Evolutionary conservation across 1,139 yeast genomes (phyloP), one percentile per base, ranked within the genome.

Genomic region (Magnusiomyces sp.): DNA sequence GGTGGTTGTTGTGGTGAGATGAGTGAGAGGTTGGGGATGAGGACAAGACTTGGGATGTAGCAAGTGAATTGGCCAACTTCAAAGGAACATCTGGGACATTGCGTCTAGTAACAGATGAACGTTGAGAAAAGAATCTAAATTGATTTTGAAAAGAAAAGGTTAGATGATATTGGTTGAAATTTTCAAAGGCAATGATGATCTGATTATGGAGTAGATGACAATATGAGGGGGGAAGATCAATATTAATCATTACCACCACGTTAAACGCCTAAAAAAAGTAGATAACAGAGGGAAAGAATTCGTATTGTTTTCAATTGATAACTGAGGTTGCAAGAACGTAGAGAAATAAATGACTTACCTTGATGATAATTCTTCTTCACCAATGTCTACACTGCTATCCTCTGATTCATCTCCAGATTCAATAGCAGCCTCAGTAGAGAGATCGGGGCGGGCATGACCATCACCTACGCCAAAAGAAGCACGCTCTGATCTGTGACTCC

Each of bases 391-490:
- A 33, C 23, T 23, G 29, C 45, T 32, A 32, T 42, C 45, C 4
- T 20, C 45, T 32, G 45, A 42, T 14, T 42, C 45, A 17, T 42
- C 45, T 9, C 20, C 20, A 42, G 45, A 42, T 19, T 42, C 45
- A 2, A 32, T 37, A 31, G 38, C 45, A 32, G 45, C 45, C 23
- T 42, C 45, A 42, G 17, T 20, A 23, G 29, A 23, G 7, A 7
- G 29, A 23, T 39, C 42, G 16, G 37, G 5, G 19, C 23, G 42
- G 4, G 5, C 31, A 31, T 42, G 9, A 5, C 33, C 38, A n/a
- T 13, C n/a, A n/a, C 29, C 38, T 11, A 42, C 14, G 5, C 17
- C 45, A 31, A 37, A 27, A 16, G 45, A 36, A 9, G 37, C 45
- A 10, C 38, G 37, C 6, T 42, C 45, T 23, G 19, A 32, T 27